phyloP scores from a whole-genome alignment of 805 yeast species.

The Clavispora asparagi region DNA sequence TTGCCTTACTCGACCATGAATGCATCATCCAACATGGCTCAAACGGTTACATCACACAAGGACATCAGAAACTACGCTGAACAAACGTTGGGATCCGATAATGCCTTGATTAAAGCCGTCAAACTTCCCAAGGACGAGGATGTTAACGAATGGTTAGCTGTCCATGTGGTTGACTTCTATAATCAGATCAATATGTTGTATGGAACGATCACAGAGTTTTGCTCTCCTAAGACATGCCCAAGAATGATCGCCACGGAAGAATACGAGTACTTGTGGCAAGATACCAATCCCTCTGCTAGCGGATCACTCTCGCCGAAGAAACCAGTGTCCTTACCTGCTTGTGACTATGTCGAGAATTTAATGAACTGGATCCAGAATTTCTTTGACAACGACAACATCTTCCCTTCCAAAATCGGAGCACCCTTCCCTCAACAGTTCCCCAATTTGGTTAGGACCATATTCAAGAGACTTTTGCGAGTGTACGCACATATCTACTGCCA shows the following conservation, averaged over 20 bases:
- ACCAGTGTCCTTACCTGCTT: slow-evolving; percentile 88
- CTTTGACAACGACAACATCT: slow-evolving; percentile 83
- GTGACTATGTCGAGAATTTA: slow-evolving; percentile 87
- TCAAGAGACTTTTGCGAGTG: slow-evolving; percentile 87
- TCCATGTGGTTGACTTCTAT: slow-evolving; percentile 95
- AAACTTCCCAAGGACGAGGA: slow-evolving; percentile 91
- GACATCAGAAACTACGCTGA: slow-evolving; percentile 88
- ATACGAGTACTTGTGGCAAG: slow-evolving; percentile 97
- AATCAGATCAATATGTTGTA: slow-evolving; percentile 95
- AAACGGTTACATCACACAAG: slow-evolving; percentile 49
- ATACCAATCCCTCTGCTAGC: slow-evolving; percentile 37
- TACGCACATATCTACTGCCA: slow-evolving; percentile 98
- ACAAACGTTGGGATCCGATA: slow-evolving; percentile 89
- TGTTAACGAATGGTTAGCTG: slow-evolving; percentile 91
- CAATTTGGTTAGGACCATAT: slow-evolving; percentile 73
- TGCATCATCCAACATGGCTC: slow-evolving; percentile 17
- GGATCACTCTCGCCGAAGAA: slow-evolving; percentile 40
- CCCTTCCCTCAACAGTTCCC: slow-evolving; percentile 86
- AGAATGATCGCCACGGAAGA: slow-evolving; percentile 97
- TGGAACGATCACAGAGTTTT: slow-evolving; percentile 92
- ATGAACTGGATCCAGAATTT: slow-evolving; percentile 95
- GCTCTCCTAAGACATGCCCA: slow-evolving; percentile 93
- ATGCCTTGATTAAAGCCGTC: slow-evolving; percentile 88
- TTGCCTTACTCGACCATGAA: slow-evolving; percentile 31
- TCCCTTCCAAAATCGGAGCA: slow-evolving; percentile 88